Conservation (phyloP, 1,284 basidiomycete genomes). For the Trametes polyzona region DNA sequence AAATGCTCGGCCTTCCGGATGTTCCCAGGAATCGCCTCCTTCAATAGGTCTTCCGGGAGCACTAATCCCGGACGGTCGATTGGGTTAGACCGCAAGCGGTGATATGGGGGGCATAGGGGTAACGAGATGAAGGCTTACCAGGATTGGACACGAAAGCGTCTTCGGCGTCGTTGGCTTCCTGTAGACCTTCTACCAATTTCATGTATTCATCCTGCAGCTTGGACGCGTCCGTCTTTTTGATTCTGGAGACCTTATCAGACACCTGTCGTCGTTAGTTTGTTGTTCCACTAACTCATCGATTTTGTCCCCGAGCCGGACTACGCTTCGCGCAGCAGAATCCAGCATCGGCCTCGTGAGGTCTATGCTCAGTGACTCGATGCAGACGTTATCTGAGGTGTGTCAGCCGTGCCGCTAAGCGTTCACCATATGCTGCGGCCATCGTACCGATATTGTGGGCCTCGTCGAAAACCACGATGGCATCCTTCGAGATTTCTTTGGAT, state of each 20-base stretch:
- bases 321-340: constrained; percentile 91
- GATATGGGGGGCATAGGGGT: constrained; percentile 4
- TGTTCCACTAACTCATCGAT: constrained; percentile 89
- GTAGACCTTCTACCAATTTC: constrained; percentile 95
- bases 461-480: constrained; percentile 98
- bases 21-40: constrained; percentile 97
- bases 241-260: constrained; percentile 52
- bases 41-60: constrained; percentile 92
- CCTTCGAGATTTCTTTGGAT: constrained; percentile 96
- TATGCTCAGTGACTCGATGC: constrained; percentile 97
- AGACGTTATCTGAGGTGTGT: constrained; percentile 84
- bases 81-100: neutral
- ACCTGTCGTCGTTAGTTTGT: neutral
- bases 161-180: constrained; percentile 74
- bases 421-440: constrained; percentile 24
- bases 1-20: constrained; percentile 99
- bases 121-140: constrained; percentile 46
- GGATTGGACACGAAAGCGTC: constrained; percentile 93
- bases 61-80: constrained; percentile 49
- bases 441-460: constrained; percentile 99
- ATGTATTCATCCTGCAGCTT: constrained; percentile 98
- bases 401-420: constrained; percentile 4
- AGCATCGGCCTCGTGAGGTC: constrained; percentile 99
- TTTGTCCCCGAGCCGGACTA: constrained; percentile 86
- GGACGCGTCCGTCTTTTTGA: constrained; percentile 91